These are phyloP conservation scores for Penicillium vulpinum DNA, from an alignment of 2,329 filamentous ascomycete genomes.

Conservation along the genomic window DNA sequence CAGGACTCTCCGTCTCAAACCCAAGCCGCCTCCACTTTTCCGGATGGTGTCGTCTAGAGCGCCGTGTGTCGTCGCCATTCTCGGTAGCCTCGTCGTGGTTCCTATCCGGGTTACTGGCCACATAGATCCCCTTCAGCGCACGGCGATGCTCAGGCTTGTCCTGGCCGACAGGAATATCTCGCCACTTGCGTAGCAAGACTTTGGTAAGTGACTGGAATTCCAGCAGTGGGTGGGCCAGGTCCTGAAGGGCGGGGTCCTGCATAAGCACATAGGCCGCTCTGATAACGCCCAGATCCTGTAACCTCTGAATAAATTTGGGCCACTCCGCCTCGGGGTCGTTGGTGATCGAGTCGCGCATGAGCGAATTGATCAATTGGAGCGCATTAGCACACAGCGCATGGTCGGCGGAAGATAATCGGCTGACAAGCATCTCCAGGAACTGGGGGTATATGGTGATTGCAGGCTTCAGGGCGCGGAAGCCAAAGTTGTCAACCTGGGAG, in stretches of 20 bases:
- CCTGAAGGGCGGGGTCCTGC: conserved; percentile 89
- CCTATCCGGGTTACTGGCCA: conserved; percentile 65
- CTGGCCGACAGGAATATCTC: conserved; percentile 77
- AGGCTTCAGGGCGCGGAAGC: conserved; percentile 88
- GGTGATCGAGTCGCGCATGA: conserved; percentile 88
- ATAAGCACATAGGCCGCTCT: conserved; percentile 89
- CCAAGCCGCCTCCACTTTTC: conserved; percentile 92
- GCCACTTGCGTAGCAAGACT: conserved; percentile 82
- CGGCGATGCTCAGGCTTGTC: conserved; percentile 85
- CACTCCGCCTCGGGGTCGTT: conserved; percentile 78
- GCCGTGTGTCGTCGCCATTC: conserved; percentile 49
- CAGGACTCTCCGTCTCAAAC: conserved; percentile 86
- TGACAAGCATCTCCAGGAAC: conserved; percentile 92
- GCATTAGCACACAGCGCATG: conserved; percentile 95
- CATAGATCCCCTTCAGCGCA: conserved; percentile 80
- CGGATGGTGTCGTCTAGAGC: conserved; percentile 73
- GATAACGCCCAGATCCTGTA: conserved; percentile 92
- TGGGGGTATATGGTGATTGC: conserved; percentile 88
- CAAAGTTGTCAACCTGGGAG: conserved; percentile 66
- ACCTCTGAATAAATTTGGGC: conserved; percentile 89
- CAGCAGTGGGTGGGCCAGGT: conserved; percentile 82
- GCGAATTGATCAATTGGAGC: conserved; percentile 88
- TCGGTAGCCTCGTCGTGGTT: conserved; percentile 30
- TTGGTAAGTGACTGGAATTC: conserved; percentile 95
- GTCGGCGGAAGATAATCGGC: conserved; percentile 87